These are phyloP conservation scores for Aristolochia fimbriata DNA, from an alignment of 164 flowering plant genomes.

Conservation along the genomic window DNA sequence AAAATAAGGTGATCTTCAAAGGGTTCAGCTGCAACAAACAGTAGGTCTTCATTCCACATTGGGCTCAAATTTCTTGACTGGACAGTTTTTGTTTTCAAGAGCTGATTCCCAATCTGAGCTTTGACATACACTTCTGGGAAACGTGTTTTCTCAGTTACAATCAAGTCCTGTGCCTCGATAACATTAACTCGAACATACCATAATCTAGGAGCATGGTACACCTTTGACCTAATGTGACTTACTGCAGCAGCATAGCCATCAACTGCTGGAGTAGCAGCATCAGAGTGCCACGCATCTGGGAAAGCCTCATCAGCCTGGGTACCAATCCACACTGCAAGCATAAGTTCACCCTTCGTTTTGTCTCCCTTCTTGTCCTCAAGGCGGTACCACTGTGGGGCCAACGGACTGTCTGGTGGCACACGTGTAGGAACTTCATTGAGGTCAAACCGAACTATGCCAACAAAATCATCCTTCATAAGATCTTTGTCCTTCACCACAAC, in stretches of 20 bases:
- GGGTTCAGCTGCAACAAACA: slow-evolving; percentile 90
- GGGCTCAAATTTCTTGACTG: slow-evolving; percentile 56
- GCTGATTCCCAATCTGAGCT: slow-evolving; percentile 74
- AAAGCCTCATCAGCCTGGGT: slow-evolving; percentile 95
- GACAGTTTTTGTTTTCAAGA: slow-evolving; percentile 54
- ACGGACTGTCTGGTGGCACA: slow-evolving; percentile 92
- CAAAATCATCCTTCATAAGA: slow-evolving; percentile 75
- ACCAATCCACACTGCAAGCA: slow-evolving; percentile 97
- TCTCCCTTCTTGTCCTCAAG: slow-evolving; percentile 74
- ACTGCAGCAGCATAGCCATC: slow-evolving; percentile 42
- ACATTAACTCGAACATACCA: slow-evolving; percentile 90
- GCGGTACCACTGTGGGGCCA: slow-evolving; percentile 91
- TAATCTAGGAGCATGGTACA: slow-evolving; percentile 78
- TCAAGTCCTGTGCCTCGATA: slow-evolving; percentile 85
- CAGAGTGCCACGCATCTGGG: slow-evolving; percentile 94
- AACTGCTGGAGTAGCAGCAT: slow-evolving; percentile 48
- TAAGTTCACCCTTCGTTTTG: slow-evolving; percentile 68
- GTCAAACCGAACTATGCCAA: slow-evolving; percentile 72
- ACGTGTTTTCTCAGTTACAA: slow-evolving; percentile 54
- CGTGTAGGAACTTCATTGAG: slow-evolving; percentile 75
- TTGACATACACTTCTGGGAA: slow-evolving; percentile 72
- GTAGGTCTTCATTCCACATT: slow-evolving; percentile 80
- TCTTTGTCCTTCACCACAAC: slow-evolving; percentile 85
- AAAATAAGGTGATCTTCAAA: slow-evolving; percentile 80
- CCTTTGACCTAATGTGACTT: slow-evolving; percentile 65